Base-by-base conservation (phyloP, 495 filamentous ascomycete species). In the Aspergillus nanangensis region DNA sequence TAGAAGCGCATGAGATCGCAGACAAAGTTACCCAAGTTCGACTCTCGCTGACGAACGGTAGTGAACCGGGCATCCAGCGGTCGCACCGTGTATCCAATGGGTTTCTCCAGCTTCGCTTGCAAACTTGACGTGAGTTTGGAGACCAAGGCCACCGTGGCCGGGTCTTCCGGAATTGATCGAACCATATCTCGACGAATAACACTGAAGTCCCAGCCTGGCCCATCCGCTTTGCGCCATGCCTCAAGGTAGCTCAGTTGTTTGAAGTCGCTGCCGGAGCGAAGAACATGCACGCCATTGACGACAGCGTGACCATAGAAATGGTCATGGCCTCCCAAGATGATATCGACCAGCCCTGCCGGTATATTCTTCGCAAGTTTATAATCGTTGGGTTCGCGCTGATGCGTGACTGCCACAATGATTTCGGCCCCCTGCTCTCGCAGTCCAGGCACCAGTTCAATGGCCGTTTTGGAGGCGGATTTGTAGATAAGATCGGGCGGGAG, bases 181-280 rank as follows among this genome's bases (percentile, higher is more conserved):
- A 83, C 74, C 29, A 90, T 67, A 49, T 96, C 88, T 40, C 85
- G 72, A 11, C 90, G 77, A 40, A 71, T 68, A 47, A 96, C 92
- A 48, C 83, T 79, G 51, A 94, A 82, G 47, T 90, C 76, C 90
- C 89, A 96, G 0, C 70, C 72, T 4, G 49, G 23, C 4, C 58
- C 63, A 8, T 74, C 66, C 1, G 49, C 15, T 44, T 70, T 77
- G 34, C 79, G 75, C 24, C 80, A 79, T 1, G 79, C 82, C 58
- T 95, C 88, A 45, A 96, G 76, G 57, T 95, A 95, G 52, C 85
- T 90, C 3, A 95, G 63, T 51, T 96, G 87, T 65, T 89, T 92
- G 64, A 95, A 96, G 60, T 96, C 90, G 17, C 80, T 86, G 0
- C 90, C 89, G 0, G 87, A 92, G 3, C 90, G 79, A 3, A 96